phyloP scores from a whole-genome alignment of 768 basidiomycete genomes.

The Lactarius tabidus region DNA sequence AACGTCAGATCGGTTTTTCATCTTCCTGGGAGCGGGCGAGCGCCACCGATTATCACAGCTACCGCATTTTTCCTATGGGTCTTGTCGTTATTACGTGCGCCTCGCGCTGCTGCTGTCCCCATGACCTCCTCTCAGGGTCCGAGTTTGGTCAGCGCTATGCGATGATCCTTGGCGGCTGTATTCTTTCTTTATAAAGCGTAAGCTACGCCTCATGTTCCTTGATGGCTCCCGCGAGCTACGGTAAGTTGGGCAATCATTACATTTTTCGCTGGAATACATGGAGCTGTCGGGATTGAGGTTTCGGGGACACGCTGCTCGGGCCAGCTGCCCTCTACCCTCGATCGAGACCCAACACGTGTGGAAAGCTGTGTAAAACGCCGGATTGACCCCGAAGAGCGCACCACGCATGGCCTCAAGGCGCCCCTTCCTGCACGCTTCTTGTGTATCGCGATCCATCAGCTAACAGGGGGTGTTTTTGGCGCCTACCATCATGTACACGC shows the following conservation, averaged over 20 bases:
- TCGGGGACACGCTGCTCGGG: conserved; percentile 14
- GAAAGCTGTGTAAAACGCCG: conserved; percentile 17
- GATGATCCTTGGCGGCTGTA: neutral
- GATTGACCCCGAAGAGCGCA: conserved; percentile 20
- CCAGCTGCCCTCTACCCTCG: conserved; percentile 16
- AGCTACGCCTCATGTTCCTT: conserved; percentile 3
- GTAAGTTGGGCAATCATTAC: neutral
- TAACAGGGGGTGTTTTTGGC: conserved; percentile 8
- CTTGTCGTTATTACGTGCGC: conserved; percentile 21
- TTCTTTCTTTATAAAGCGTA: neutral
- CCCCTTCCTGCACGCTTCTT: conserved; percentile 7
- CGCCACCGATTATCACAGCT: conserved; percentile 22
- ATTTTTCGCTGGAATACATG: neutral
- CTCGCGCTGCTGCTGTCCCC: conserved; percentile 10
- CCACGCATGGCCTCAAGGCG: conserved; percentile 16
- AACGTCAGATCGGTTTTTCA: conserved; percentile 22
- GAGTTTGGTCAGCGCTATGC: neutral
- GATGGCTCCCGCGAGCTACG: conserved; percentile 6
- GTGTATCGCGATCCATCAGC: conserved; percentile 11
- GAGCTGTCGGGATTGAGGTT: conserved; percentile 3
- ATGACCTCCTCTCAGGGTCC: conserved; percentile 18
- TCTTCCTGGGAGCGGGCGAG: conserved; percentile 14
- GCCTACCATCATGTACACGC: conserved; percentile 1
- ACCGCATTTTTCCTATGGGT: neutral
- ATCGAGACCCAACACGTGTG: conserved; percentile 19